These are phyloP conservation scores for Fusarium sambucinum DNA, from an alignment of 2,329 filamentous ascomycete genomes.

Conservation along the genomic window DNA sequence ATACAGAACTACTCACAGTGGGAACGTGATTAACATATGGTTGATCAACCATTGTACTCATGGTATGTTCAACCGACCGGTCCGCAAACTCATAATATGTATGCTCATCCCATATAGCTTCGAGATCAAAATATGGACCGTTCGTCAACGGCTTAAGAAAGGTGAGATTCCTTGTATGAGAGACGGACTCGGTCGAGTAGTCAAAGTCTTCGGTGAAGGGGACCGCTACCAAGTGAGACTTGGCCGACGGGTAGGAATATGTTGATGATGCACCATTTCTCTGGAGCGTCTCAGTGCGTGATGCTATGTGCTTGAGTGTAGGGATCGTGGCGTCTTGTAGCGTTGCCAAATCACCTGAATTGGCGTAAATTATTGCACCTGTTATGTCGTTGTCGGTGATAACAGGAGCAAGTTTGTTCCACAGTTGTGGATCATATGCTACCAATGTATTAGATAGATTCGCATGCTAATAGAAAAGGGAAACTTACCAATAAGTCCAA, in stretches of 20 bases:
- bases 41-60: conserved; percentile 84
- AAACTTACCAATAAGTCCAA: conserved; percentile 54
- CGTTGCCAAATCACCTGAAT: neutral
- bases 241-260: conserved; percentile 57
- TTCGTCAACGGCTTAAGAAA: conserved; percentile 73
- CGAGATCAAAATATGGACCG: conserved; percentile 79
- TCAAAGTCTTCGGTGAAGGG: conserved; percentile 64
- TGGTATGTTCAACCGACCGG: conserved; percentile 76
- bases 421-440: conserved; percentile 40
- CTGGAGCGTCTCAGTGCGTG: conserved; percentile 3
- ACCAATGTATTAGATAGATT: rapidly evolving
- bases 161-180: conserved; percentile 73
- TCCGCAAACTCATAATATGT: conserved; percentile 77
- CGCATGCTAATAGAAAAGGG: rapidly evolving
- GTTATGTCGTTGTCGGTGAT: neutral
- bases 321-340: conserved; percentile 20
- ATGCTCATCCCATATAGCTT: conserved; percentile 84
- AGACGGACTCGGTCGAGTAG: conserved; percentile 67
- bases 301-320: conserved; percentile 37
- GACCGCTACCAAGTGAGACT: conserved; percentile 58
- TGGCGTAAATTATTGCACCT: conserved; percentile 40
- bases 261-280: conserved; percentile 3
- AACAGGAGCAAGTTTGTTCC: conserved; percentile 30
- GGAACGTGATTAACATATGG: conserved; percentile 85
- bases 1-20: conserved; percentile 60